phyloP scores from a whole-genome alignment of 1,284 basidiomycete species.

The Uromyces viciae-fabae region DNA sequence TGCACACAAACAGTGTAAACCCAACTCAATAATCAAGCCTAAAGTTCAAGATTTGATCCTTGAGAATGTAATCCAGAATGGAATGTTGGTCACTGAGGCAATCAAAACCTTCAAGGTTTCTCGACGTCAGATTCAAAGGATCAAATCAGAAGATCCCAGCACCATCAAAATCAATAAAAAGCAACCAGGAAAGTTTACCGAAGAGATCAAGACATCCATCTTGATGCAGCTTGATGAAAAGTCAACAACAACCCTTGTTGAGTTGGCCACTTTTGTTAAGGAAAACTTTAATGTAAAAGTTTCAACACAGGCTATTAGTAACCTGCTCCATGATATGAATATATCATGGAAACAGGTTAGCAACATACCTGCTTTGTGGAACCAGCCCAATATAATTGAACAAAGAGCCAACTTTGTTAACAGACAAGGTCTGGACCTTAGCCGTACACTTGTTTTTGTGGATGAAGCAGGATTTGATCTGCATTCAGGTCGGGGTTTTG shows the following conservation, averaged over 20 bases:
- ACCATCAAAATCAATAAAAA: neutral
- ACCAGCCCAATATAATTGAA: neutral
- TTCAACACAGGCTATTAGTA: neutral
- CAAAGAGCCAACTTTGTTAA: conserved; percentile 19
- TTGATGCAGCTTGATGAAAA: neutral
- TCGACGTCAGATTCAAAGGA: neutral
- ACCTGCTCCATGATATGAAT: conserved; percentile 24
- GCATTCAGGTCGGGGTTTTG: conserved; percentile 5
- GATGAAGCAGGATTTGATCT: conserved; percentile 14
- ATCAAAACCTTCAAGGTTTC: conserved; percentile 1
- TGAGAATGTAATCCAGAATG: neutral
- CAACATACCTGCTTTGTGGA: conserved; percentile 1
- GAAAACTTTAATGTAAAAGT: neutral
- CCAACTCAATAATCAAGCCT: neutral
- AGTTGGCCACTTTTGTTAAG: neutral
- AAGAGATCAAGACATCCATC: neutral
- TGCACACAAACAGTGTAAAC: neutral
- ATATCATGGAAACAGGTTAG: conserved; percentile 23
- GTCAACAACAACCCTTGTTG: neutral
- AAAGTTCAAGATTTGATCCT: neutral
- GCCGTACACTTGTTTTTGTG: conserved; percentile 4
- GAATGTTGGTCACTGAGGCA: neutral
- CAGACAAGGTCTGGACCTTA: conserved; percentile 11
- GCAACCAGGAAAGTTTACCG: conserved; percentile 3
- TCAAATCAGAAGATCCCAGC: neutral